A percentile compares a stretch with the other conserved stretches of the same genome.
Evolutionary conservation across 179 eudicot genomes (phyloP).

Genomic region (Nepenthes alata): DNA sequence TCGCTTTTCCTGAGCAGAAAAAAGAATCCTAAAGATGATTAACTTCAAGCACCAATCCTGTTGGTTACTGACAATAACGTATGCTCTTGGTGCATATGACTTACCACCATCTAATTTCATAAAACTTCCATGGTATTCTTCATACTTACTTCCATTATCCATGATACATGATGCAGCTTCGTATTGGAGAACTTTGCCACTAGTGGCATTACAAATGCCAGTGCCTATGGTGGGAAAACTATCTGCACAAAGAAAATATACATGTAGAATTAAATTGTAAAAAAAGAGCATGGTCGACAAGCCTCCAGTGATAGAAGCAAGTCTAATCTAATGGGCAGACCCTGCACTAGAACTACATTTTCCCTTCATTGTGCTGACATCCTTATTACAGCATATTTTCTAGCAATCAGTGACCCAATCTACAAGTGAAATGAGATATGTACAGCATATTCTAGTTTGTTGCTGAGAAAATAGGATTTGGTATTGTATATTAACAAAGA

Average conservation of each 20-base stretch:
- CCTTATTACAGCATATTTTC: too few species aligned
- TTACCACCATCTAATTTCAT: constrained; percentile 29
- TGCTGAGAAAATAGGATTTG: too few species aligned
- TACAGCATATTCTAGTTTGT: too few species aligned
- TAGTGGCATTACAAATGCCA: constrained; percentile 15
- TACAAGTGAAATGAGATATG: too few species aligned
- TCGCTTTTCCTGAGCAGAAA: constrained; percentile 26
- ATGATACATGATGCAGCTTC: constrained; percentile 36
- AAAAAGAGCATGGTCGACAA: background rate
- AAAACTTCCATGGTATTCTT: constrained; percentile 39
- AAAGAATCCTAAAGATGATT: background rate
- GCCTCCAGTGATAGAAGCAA: background rate
- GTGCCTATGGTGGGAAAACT: constrained; percentile 13
- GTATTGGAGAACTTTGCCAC: constrained; percentile 38
- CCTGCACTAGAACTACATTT: background rate
- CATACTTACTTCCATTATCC: constrained; percentile 35
- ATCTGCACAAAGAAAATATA: constrained; percentile 13
- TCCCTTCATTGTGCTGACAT: background rate
- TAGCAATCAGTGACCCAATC: too few species aligned
- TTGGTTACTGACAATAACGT: constrained; percentile 15
- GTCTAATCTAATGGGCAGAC: background rate
- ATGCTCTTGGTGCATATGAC: constrained; percentile 15
- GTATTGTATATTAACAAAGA: too few species aligned
- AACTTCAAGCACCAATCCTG: constrained; percentile 5
- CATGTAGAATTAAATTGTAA: background rate